Conservation (phyloP, 106 monocot species). For the Dioscorea dumetorum region DNA sequence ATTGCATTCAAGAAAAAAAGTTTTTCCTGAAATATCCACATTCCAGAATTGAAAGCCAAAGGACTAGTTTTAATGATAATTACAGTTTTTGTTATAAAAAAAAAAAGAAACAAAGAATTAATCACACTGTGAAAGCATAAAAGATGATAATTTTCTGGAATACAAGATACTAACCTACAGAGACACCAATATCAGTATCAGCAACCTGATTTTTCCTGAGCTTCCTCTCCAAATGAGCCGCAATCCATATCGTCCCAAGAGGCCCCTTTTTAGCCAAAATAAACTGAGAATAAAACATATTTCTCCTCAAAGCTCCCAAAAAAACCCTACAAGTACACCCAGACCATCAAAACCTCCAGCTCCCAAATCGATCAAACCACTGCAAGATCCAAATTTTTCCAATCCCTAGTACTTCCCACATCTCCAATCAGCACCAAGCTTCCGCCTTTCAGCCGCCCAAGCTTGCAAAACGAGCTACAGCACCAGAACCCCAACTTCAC, state of each 20-base stretch:
- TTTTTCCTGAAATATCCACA: too few species aligned
- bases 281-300: slow-evolving; percentile 99
- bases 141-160: neutral
- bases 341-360: neutral
- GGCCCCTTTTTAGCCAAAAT: slow-evolving; percentile 86
- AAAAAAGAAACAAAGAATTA: neutral
- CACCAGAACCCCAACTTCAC: neutral
- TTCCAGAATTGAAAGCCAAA: too few species aligned
- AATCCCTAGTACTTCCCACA: slow-evolving; percentile 3
- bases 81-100: too few species aligned
- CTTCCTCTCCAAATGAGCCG: slow-evolving; percentile 91
- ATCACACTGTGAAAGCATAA: neutral
- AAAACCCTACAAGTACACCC: slow-evolving; percentile 1
- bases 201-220: slow-evolving; percentile 78
- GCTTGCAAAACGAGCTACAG: neutral
- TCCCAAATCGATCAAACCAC: neutral
- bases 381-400: slow-evolving; percentile 4
- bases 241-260: slow-evolving; percentile 89
- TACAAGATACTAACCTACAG: slow-evolving; percentile 50
- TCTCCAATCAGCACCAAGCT: neutral
- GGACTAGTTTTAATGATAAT: too few species aligned
- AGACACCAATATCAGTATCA: slow-evolving; percentile 75
- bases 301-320: slow-evolving; percentile 12
- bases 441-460: neutral
- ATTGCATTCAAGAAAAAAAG: too few species aligned